phyloP scores from a whole-genome alignment of 2,329 filamentous ascomycete genomes.

The Aspergillus neoniger region DNA sequence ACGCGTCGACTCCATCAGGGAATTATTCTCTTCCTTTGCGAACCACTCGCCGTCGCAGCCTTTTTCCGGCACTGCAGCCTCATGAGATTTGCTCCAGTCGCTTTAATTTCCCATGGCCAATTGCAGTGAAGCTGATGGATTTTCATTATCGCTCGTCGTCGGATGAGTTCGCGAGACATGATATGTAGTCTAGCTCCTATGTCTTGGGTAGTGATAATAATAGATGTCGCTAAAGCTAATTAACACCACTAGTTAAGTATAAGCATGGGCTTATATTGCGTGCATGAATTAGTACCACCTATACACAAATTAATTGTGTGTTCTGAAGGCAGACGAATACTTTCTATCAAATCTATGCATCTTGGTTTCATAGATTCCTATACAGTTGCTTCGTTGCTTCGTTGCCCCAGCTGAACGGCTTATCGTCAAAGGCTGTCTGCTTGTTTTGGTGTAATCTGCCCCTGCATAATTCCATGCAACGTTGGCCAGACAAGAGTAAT shows the following conservation, averaged over 20 bases:
- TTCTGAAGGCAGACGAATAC: background rate
- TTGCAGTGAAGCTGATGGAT: background rate
- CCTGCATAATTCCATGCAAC: background rate
- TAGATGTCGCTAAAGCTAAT: background rate
- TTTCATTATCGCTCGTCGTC: background rate
- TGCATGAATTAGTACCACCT: background rate
- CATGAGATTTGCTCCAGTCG: background rate
- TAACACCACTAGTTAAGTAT: background rate
- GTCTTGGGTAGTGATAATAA: background rate
- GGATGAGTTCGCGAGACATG: background rate
- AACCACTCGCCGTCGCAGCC: background rate
- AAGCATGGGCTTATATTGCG: background rate
- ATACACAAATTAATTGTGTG: background rate
- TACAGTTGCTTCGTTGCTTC: no score
- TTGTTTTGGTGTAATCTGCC: background rate
- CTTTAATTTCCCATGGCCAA: constrained; percentile 1
- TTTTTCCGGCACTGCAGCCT: background rate
- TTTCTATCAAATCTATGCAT: background rate
- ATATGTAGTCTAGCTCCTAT: background rate
- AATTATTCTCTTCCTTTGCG: background rate
- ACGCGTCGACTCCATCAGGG: constrained; percentile 3
- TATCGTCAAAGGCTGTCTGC: background rate
- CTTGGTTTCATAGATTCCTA: background rate
- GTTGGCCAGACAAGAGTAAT: background rate
- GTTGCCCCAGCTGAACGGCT: background rate